These are phyloP conservation scores for Comarum palustre DNA, from an alignment of 306 rosid genomes.

Conservation along the genomic window DNA sequence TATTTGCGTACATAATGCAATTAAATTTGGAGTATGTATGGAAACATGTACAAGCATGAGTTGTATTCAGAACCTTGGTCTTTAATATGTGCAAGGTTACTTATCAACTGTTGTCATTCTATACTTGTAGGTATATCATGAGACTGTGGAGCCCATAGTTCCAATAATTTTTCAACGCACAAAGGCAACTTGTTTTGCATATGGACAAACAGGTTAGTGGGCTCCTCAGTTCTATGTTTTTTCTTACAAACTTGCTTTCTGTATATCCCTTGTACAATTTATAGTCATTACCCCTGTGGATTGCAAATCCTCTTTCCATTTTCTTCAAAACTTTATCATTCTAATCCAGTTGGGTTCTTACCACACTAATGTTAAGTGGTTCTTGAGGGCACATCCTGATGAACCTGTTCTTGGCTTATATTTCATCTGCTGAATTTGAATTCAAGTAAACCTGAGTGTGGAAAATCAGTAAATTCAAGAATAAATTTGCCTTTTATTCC, in stretches of 20 bases:
- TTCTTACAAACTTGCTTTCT: constrained; percentile 18
- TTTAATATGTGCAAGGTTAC: constrained; percentile 4
- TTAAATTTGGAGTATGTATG: constrained; percentile 14
- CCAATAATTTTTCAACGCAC: constrained; percentile 96
- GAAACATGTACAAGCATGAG: background rate
- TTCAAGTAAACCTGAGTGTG: background rate
- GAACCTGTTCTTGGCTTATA: background rate
- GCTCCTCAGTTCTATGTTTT: constrained; percentile 26
- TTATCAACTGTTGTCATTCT: constrained; percentile 11
- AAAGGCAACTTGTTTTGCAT: constrained; percentile 98
- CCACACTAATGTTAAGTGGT: background rate
- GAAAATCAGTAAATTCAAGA: background rate
- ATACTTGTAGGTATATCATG: constrained; percentile 68
- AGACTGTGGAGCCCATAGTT: constrained; percentile 99
- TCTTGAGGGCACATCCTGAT: background rate
- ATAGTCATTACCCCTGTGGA: background rate
- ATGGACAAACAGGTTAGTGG: constrained; percentile 90
- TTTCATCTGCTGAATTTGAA: background rate
- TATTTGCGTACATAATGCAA: background rate
- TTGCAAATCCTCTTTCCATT: background rate
- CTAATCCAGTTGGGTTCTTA: background rate
- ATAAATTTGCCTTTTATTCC: background rate
- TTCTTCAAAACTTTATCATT: background rate
- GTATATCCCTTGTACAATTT: constrained; percentile 5
- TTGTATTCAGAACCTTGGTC: background rate